These are phyloP conservation scores for Agaricales sp. DNA, from an alignment of 1,284 basidiomycete genomes.

Conservation along the genomic window DNA sequence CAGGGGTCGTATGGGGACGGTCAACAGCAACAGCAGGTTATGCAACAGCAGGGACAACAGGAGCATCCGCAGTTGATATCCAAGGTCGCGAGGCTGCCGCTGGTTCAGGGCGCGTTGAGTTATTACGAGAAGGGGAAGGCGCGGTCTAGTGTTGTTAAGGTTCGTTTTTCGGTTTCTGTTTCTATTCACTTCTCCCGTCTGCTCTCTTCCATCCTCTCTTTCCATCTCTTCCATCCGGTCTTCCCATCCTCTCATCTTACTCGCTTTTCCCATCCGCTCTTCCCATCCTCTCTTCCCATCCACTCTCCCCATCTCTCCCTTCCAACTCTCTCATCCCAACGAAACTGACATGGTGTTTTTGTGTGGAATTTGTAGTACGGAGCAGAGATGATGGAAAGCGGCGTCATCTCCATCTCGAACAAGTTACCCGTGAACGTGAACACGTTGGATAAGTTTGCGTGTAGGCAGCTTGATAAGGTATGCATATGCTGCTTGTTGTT, in stretches of 20 bases:
- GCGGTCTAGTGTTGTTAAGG: constrained; percentile 41
- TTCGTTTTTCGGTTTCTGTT: constrained; percentile 8
- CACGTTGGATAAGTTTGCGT: constrained; percentile 83
- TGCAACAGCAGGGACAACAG: not conserved
- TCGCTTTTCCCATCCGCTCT: no score
- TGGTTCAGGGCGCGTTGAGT: constrained; percentile 35
- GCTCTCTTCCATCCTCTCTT: no score
- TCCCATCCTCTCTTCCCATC: no score
- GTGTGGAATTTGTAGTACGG: constrained; percentile 50
- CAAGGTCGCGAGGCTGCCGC: constrained; percentile 31
- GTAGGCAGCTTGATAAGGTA: constrained; percentile 74
- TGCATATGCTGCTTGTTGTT: constrained; percentile 16
- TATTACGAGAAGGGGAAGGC: constrained; percentile 43
- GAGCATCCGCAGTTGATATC: constrained; percentile 29
- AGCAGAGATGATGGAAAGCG: constrained; percentile 81
- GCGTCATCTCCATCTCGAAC: constrained; percentile 72
- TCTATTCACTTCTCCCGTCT: constrained; percentile 4
- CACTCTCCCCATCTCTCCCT: no score
- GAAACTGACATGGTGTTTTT: not conserved
- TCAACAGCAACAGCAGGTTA: no score
- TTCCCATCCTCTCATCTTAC: no score
- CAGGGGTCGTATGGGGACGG: no score
- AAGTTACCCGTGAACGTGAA: constrained; percentile 63
- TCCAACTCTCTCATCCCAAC: not conserved
- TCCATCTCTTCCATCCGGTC: no score